phyloP scores from a whole-genome alignment of 164 flowering plant genomes.

The Amborella trichopoda region DNA sequence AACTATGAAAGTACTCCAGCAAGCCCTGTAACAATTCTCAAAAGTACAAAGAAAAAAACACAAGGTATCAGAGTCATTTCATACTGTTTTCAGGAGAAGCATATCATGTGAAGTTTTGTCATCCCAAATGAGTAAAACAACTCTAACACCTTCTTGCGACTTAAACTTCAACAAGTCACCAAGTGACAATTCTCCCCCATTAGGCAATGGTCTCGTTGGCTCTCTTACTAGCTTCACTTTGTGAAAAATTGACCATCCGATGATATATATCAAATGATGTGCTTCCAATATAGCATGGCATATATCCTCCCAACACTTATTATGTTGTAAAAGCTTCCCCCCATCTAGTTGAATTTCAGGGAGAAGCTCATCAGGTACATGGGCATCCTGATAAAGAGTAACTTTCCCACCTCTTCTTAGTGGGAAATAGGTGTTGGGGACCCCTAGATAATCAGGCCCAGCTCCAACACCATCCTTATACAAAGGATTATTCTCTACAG shows the following conservation, averaged over 20 bases:
- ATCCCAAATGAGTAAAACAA: constrained; percentile 55
- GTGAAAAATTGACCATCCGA: constrained; percentile 62
- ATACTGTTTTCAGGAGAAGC: constrained; percentile 47
- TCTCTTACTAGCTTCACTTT: constrained; percentile 53
- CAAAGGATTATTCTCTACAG: constrained; percentile 33
- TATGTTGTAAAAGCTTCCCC: constrained; percentile 33
- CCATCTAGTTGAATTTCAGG: constrained; percentile 43
- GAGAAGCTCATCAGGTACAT: constrained; percentile 33
- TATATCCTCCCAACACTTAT: constrained; percentile 62
- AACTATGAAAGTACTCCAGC: no score
- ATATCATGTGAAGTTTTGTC: constrained; percentile 66
- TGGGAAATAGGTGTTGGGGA: constrained; percentile 55
- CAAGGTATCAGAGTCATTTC: no score
- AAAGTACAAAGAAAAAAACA: neutral
- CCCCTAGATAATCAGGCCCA: constrained; percentile 38
- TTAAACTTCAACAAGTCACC: constrained; percentile 62
- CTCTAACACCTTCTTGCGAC: constrained; percentile 62
- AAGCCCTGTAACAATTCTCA: no score
- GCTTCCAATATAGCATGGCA: constrained; percentile 67
- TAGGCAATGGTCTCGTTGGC: constrained; percentile 43
- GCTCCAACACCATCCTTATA: constrained; percentile 40
- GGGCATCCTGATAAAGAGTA: constrained; percentile 75
- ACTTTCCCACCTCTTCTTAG: constrained; percentile 47
- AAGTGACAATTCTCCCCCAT: constrained; percentile 46
- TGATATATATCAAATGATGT: constrained; percentile 43